Evolutionary conservation across 805 yeast genomes (phyloP).

Genomic region (Pichia nakasei): DNA sequence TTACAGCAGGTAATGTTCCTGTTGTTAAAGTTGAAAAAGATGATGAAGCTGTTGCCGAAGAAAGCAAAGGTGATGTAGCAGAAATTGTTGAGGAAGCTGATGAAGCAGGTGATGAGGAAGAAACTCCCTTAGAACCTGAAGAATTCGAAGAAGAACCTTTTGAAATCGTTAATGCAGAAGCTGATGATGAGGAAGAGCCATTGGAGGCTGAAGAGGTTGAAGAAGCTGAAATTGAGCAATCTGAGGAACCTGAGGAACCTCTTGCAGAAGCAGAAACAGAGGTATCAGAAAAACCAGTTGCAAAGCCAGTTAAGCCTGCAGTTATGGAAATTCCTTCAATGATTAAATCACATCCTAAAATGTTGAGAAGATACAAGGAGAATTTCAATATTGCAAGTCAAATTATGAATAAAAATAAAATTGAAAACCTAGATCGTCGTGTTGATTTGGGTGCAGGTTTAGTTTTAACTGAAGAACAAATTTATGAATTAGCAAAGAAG

Average conservation of each 20-base stretch:
- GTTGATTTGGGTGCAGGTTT: conserved; percentile 48
- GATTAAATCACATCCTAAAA: conserved; percentile 31
- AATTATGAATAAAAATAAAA: conserved; percentile 32
- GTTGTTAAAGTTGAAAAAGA: conserved; percentile 1
- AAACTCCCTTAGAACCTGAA: neutral
- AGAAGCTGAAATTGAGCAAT: neutral
- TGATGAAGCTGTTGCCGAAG: neutral
- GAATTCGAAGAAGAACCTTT: conserved; percentile 6
- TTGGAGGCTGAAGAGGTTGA: conserved; percentile 8
- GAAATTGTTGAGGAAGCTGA: neutral
- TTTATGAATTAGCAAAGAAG: conserved; percentile 45
- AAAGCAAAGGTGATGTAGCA: neutral
- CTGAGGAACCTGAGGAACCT: neutral
- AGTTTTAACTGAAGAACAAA: conserved; percentile 44
- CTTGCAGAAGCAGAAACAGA: neutral
- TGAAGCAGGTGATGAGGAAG: neutral
- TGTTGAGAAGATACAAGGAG: conserved; percentile 40
- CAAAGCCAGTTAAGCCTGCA: conserved; percentile 3
- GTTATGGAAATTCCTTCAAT: conserved; percentile 28
- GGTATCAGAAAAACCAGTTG: neutral
- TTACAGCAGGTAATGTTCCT: conserved; percentile 6
- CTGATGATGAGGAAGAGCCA: conserved; percentile 11
- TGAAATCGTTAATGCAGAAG: neutral
- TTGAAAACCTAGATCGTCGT: conserved; percentile 41
- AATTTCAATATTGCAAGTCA: conserved; percentile 40